Evolutionary conservation across 768 basidiomycete species (phyloP), one percentile per base, ranked within the genome.

Genomic region (Psilocybe cubensis): DNA sequence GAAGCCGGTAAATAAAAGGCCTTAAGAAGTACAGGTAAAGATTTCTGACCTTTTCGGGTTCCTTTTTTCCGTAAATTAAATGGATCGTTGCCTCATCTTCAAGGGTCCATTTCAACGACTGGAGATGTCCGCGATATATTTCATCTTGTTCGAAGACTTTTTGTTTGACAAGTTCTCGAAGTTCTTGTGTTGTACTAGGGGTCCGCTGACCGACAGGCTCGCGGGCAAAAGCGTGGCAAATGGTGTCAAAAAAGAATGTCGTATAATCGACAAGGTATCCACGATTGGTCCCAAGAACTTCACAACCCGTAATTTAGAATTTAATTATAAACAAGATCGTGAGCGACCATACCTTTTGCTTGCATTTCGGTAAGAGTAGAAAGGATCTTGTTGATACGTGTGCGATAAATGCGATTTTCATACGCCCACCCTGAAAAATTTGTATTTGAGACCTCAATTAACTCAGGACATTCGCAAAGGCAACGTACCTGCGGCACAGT

Each of bases 351-450:
- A 65, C 64, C 67, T n/a, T 50, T 24, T 7, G 54, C 60, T 57
- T 63, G 65, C 40, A 56, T 59, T 41, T 66, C 63, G 27, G 50
- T 59, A 33, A 64, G 44, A 4, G 33, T 50, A 17, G 54, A 47
- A 11, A 66, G 33, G n/a, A 66, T 35, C n/a, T 62, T 45, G 18
- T 59, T 52, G 20, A 68, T 60, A 28, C 65, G 59, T 25, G 54
- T 66, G n/a, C 58, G 57, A 41, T 68, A 68, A 17, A 68, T 58
- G 10, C 59, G 61, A 25, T 49, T 53, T 44, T 68, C 67, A 41
- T 68, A 66, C 8, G 56, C 41, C 59, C 63, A 62, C 20, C 67
- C 67, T 68, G 31, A 20, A 10, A 21, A 21, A 14, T 21, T 17
- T 14, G 46, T 14, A n/a, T 28, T 23, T 17, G 43, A 21, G n/a